Conservation (phyloP, 306 rosid species). For the Acmispon strigosus region DNA sequence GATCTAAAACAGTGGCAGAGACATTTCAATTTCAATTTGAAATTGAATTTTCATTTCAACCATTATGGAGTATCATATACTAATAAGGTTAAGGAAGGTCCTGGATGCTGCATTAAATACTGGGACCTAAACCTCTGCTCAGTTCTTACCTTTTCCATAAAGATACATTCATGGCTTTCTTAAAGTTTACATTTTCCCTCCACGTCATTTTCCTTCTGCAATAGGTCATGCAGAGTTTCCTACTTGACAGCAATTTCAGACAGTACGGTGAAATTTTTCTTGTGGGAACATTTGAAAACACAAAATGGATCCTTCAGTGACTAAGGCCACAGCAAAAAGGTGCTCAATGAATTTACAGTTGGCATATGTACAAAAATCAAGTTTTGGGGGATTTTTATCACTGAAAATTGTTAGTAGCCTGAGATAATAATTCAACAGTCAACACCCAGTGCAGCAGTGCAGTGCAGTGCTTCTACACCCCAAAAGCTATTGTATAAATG, state of each 20-base stretch:
- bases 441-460: background rate
- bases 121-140: conserved; percentile 11
- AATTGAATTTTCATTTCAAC: conserved; percentile 19
- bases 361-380: background rate
- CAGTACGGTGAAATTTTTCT: background rate
- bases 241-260: background rate
- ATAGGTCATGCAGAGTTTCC: background rate
- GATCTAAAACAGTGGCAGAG: too few relatives aligned
- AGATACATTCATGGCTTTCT: conserved; percentile 9
- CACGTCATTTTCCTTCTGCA: conserved; percentile 7
- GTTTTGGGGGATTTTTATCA: background rate
- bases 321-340: background rate
- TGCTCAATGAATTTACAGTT: conserved; percentile 3
- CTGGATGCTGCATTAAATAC: conserved; percentile 13
- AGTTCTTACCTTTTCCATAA: background rate
- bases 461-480: background rate
- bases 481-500: background rate
- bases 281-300: background rate
- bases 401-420: background rate
- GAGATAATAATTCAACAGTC: background rate
- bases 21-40: conserved; percentile 27
- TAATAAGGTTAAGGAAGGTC: background rate
- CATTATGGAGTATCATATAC: background rate
- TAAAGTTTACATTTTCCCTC: background rate
- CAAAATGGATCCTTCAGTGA: background rate